Evolutionary conservation across 768 basidiomycete species (phyloP), one percentile per base, ranked within the genome.

Genomic region (Tylopilus intermedius): DNA sequence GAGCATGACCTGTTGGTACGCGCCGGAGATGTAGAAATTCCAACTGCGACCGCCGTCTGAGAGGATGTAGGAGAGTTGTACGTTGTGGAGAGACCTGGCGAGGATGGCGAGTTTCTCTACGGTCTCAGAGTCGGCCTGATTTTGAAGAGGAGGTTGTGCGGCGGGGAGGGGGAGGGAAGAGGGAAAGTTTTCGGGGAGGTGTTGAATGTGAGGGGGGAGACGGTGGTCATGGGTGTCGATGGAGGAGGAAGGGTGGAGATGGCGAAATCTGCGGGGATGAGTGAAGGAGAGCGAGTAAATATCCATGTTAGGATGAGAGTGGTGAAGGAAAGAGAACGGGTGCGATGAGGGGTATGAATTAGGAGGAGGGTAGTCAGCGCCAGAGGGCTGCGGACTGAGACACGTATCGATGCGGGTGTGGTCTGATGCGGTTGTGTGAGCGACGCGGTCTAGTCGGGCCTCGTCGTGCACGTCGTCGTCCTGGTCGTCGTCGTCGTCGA

Each of bases 201-300:
- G 67, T 18, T 51, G 73, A 54, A 67, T 70, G 71, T 69, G 74
- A 58, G 70, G 71, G 64, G 71, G 64, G 45, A 69, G 66, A 62
- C 80, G 74, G 66, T 73, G 75, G 65, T 80, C 79, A 50, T 71
- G 66, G 62, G 80, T 80, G 71, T 88, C 84, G 74, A 85, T 75
- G 55, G 84, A 79, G 49, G 80, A 79, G 49, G 79, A 73, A 53
- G 83, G 81, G 46, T 65, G 64, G 72, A 77, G 72, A 72, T 80
- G 80, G 66, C 84, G 84, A 67, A 85, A 79, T 69, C 86, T 79
- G 75, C 89, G 87, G 65, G 92, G 91, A 74, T 89, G 88, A 62
- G 86, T 86, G 79, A 96, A 94, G 65, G 92, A 90, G 61, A 90
- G 90, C 50, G 92, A 90, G 81, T 94, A 95, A 68, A 94, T 83